These are phyloP conservation scores for Rhamnella rubrinervis DNA, from an alignment of 331 rosid species.

Conservation along the genomic window DNA sequence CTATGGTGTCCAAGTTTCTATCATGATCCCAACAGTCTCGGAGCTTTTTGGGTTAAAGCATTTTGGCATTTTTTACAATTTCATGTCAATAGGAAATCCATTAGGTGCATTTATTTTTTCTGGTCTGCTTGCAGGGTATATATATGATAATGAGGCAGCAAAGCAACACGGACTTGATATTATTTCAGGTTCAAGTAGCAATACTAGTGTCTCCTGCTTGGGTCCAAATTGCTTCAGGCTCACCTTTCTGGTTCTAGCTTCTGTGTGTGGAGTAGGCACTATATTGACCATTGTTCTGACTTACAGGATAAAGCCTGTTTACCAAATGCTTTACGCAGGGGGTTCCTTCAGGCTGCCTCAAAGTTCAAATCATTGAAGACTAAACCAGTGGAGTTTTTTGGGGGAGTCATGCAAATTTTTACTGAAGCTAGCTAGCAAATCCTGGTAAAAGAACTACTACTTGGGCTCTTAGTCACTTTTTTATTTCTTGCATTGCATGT, in stretches of 20 bases:
- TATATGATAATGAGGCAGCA: constrained; percentile 72
- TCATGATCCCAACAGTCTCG: constrained; percentile 75
- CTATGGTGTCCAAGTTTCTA: constrained; percentile 72
- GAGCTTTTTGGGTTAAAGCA: constrained; percentile 71
- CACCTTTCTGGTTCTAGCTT: constrained; percentile 63
- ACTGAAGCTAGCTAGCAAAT: neutral
- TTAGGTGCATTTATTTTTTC: constrained; percentile 78
- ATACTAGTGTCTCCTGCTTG: constrained; percentile 32
- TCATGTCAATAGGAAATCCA: constrained; percentile 67
- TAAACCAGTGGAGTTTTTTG: neutral
- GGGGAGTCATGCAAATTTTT: neutral
- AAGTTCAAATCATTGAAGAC: constrained; percentile 27
- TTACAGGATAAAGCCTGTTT: constrained; percentile 57
- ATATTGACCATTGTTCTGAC: constrained; percentile 48
- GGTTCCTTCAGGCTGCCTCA: constrained; percentile 73
- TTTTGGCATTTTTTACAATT: constrained; percentile 63
- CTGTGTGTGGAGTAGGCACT: constrained; percentile 50
- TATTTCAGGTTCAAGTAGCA: constrained; percentile 22
- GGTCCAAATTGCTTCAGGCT: constrained; percentile 72
- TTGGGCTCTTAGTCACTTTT: neutral
- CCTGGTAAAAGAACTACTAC: neutral
- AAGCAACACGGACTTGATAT: constrained; percentile 41
- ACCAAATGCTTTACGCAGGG: constrained; percentile 71
- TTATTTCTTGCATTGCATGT: neutral
- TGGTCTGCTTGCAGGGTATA: constrained; percentile 63